Evolutionary conservation across 2,329 filamentous ascomycete genomes (phyloP).

Genomic region (Monosporascus sp.): DNA sequence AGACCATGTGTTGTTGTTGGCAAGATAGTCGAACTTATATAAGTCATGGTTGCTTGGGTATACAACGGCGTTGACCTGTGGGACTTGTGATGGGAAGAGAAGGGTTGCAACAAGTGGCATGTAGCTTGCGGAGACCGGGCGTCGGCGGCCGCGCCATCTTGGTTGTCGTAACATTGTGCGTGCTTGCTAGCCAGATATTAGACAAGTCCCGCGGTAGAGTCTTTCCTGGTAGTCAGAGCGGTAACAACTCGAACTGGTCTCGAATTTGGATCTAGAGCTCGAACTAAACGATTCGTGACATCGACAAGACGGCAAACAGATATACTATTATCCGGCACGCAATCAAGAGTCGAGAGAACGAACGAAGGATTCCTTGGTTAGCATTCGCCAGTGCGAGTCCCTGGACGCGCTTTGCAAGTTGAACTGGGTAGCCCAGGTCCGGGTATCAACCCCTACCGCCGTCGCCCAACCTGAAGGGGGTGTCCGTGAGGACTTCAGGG

Average conservation of each 20-base stretch:
- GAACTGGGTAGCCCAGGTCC: not conserved
- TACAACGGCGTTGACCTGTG: conserved; percentile 15
- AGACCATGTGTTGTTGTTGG: conserved; percentile 9
- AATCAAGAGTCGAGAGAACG: not conserved
- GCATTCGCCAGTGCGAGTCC: not conserved
- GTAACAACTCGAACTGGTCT: not conserved
- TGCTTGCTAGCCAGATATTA: not conserved
- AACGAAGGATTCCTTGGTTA: not conserved
- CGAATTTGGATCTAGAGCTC: not conserved
- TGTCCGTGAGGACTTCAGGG: not conserved
- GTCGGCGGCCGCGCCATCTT: not conserved
- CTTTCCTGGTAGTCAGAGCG: too few species aligned
- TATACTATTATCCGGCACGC: conserved; percentile 8
- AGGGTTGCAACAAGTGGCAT: conserved; percentile 5
- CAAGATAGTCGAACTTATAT: conserved; percentile 25
- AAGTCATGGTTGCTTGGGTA: conserved; percentile 24
- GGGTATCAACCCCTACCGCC: too few species aligned
- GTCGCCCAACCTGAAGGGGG: too few species aligned
- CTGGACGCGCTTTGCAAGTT: conserved; percentile 2
- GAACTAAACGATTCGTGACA: not conserved
- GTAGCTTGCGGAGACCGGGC: not conserved
- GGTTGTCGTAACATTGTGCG: conserved; percentile 10
- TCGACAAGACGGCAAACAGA: not conserved
- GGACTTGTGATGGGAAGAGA: conserved; percentile 12
- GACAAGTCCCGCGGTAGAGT: not conserved